Evolutionary conservation across 2,329 filamentous ascomycete species (phyloP), one percentile per base, ranked within the genome.

Genomic region (Endoconidiophora polonica): DNA sequence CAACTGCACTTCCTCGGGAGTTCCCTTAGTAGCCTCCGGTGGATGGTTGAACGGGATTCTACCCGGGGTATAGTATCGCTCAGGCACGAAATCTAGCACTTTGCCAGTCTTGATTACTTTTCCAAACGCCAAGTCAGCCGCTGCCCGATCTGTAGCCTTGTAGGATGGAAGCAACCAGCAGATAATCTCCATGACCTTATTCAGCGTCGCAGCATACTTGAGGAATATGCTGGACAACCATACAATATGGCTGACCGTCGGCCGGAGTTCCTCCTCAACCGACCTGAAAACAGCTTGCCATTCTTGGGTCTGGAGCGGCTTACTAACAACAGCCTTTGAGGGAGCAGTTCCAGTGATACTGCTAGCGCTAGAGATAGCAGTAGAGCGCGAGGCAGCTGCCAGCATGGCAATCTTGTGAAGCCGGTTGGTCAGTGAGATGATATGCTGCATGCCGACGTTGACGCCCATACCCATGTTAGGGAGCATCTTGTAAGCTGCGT

Each of bases 401-500:
- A 22, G 41, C 10, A 12, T 14, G 18, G 14, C 29, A 12, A 45
- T 24, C 4, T 29, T 16, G 26, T 44, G 43, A n/a, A 53, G 38
- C n/a, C 26, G 10, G 50, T 60, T 61, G 33, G 50, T 46, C 18
- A 61, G 55, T 14, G 49, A 54, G 2, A 54, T 56, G 6, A 57
- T 49, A 12, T 59, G 56, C 40, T 61, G 57, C 10, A 65, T 60
- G 1, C 59, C 63, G 4, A 60, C 60, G 50, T 65, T 65, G 16
- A 59, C 57, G 0, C 63, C 62, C 2, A 61, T 59, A 0, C 61
- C 63, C 2, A 58, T 46, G 38, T 63, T 63, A 0, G 63, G 60
- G 1, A 62, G 61, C 18, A 63, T 59, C n/a, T 62, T 61, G 45
- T 65, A 61, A 14, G 54, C 58, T 1, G 63, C 54, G 43, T 66